phyloP scores from a whole-genome alignment of 139 green algal species.

The Picocystis salinarum region DNA sequence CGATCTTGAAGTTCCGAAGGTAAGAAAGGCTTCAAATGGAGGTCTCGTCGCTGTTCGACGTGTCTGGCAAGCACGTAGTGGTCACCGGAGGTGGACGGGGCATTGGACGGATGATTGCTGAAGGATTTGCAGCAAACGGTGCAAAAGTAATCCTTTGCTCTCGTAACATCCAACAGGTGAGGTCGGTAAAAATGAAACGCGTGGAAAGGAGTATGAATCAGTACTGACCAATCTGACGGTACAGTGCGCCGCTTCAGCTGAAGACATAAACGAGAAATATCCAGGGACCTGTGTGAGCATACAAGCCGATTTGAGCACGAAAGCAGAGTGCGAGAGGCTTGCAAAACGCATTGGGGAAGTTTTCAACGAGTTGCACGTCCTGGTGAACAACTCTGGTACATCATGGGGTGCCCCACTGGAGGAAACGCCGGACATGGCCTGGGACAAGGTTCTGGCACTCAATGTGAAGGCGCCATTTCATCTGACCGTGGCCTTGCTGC shows the following conservation, averaged over 20 bases:
- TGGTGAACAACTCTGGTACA: constrained; percentile 9
- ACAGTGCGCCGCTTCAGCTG: neutral
- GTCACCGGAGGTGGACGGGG: constrained; percentile 9
- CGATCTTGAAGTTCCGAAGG: no score
- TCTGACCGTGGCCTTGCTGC: neutral
- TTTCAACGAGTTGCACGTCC: constrained; percentile 5
- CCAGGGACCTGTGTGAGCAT: constrained; percentile 4
- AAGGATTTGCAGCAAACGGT: neutral
- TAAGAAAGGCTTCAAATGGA: no score
- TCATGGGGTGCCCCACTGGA: constrained; percentile 8
- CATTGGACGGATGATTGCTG: constrained; percentile 8
- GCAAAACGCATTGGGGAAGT: neutral
- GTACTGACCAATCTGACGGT: no score
- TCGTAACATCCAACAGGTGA: no score
- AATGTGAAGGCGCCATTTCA: constrained; percentile 10
- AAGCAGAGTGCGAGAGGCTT: neutral
- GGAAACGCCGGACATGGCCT: constrained; percentile 5
- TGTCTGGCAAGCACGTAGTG: constrained; percentile 2
- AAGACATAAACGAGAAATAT: neutral
- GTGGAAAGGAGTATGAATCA: no score
- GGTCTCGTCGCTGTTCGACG: constrained; percentile 10
- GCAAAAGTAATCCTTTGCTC: neutral
- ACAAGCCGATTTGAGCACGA: constrained; percentile 3
- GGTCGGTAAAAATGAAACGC: no score
- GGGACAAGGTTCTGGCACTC: constrained; percentile 1